Conservation (phyloP, 2,329 filamentous ascomycete genomes). For the Colletotrichum sp. region DNA sequence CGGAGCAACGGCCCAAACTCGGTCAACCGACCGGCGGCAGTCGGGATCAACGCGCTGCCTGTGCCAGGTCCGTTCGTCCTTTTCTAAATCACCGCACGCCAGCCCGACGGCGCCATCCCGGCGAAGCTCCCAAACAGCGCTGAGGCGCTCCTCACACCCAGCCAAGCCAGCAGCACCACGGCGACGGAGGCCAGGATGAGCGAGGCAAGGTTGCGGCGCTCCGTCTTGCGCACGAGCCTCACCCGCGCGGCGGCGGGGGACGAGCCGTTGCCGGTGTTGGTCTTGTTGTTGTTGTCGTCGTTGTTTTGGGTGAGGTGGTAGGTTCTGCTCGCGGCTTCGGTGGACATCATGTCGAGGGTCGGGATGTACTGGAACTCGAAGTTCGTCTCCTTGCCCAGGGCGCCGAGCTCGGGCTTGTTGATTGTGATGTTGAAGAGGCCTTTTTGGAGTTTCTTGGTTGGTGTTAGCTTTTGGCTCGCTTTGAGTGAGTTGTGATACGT, state of each 20-base stretch:
- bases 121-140: not conserved
- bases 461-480: not conserved
- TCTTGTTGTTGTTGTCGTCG: constrained; percentile 33
- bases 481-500: not conserved
- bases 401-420: constrained; percentile 62
- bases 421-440: constrained; percentile 62
- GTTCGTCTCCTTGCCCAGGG: constrained; percentile 64
- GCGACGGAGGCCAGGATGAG: constrained; percentile 43
- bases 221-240: constrained; percentile 34
- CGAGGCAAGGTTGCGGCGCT: constrained; percentile 44
- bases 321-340: constrained; percentile 21
- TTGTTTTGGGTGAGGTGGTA: not conserved
- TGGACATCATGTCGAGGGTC: constrained; percentile 40
- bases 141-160: constrained; percentile 24
- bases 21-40: not conserved
- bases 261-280: constrained; percentile 18
- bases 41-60: not conserved
- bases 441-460: constrained; percentile 29
- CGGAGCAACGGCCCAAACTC: not conserved
- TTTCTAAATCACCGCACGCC: not conserved
- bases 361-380: constrained; percentile 79
- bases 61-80: not conserved
- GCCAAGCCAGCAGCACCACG: constrained; percentile 29
- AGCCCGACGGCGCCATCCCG: not conserved
- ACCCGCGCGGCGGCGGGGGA: constrained; percentile 33